These are phyloP conservation scores for Neospermospora avenae DNA, from an alignment of 2,329 filamentous ascomycete species.

Conservation along the genomic window DNA sequence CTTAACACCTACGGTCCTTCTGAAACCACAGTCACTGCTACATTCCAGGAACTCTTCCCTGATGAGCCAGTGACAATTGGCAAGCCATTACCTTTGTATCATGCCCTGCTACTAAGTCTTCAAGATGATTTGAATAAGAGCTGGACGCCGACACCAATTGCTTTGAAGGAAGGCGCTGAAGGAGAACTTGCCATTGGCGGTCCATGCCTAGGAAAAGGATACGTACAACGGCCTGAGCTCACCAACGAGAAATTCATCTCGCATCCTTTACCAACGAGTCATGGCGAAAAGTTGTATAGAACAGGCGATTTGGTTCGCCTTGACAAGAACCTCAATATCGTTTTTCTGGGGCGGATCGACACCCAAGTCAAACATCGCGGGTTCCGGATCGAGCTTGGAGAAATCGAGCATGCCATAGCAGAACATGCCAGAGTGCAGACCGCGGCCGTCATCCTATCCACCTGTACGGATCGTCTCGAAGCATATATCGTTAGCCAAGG, in stretches of 20 bases:
- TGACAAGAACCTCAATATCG: slow-evolving; percentile 51
- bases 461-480: slow-evolving; percentile 3
- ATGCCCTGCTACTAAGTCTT: background rate
- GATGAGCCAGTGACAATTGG: slow-evolving; percentile 9
- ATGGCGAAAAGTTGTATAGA: background rate
- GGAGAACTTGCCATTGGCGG: slow-evolving; percentile 33
- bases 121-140: background rate
- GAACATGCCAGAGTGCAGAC: slow-evolving; percentile 5
- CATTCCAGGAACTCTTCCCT: slow-evolving; percentile 7
- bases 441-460: slow-evolving; percentile 3
- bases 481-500: slow-evolving; percentile 4
- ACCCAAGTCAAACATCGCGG: slow-evolving; percentile 90
- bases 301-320: slow-evolving; percentile 49
- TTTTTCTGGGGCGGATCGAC: slow-evolving; percentile 73
- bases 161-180: background rate
- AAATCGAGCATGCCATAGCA: slow-evolving; percentile 61
- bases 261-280: slow-evolving; percentile 52
- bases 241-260: slow-evolving; percentile 55
- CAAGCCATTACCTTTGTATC: slow-evolving; percentile 7
- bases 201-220: slow-evolving; percentile 57
- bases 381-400: slow-evolving; percentile 86
- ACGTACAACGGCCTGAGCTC: slow-evolving; percentile 54
- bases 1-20: slow-evolving; percentile 13
- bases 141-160: background rate
- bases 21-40: slow-evolving; percentile 11